Evolutionary conservation across 2,329 filamentous ascomycete genomes (phyloP).

Genomic region (Diaporthe sp.): DNA sequence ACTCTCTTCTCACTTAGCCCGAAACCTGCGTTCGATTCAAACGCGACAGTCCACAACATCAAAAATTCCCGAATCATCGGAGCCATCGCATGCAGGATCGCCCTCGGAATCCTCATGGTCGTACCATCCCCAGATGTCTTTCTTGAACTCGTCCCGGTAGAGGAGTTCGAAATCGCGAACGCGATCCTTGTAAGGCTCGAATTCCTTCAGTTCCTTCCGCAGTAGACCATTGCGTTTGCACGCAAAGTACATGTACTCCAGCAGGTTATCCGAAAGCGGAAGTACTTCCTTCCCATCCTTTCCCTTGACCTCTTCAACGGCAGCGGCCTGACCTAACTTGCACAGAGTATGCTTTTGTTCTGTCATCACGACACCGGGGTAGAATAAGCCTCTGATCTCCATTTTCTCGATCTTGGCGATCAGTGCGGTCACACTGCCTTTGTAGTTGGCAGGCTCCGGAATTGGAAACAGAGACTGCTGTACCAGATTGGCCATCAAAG

Average conservation of each 20-base stretch:
- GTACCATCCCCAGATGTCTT: slow-evolving; percentile 35
- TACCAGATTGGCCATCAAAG: slow-evolving; percentile 34
- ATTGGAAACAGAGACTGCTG: slow-evolving; percentile 38
- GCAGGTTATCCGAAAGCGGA: slow-evolving; percentile 29
- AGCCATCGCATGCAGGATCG: not conserved
- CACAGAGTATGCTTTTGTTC: slow-evolving; percentile 38
- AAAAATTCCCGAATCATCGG: slow-evolving; percentile 27
- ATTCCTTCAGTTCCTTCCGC: slow-evolving; percentile 34
- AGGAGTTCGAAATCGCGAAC: slow-evolving; percentile 16
- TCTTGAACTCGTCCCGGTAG: slow-evolving; percentile 30
- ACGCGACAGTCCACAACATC: slow-evolving; percentile 2
- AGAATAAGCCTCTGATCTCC: slow-evolving; percentile 36
- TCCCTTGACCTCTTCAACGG: slow-evolving; percentile 16
- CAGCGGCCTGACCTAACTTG: slow-evolving; percentile 35
- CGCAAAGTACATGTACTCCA: slow-evolving; percentile 37
- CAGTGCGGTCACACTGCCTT: slow-evolving; percentile 29
- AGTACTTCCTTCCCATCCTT: slow-evolving; percentile 10
- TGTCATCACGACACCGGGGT: slow-evolving; percentile 33
- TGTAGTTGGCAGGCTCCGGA: slow-evolving; percentile 26
- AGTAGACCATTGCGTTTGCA: slow-evolving; percentile 23
- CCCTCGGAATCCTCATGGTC: not conserved
- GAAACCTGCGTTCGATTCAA: not conserved
- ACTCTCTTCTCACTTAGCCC: not conserved
- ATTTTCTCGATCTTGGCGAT: slow-evolving; percentile 28
- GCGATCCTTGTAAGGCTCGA: slow-evolving; percentile 31